These are phyloP conservation scores for Lanmaoa pseudosensibilis DNA, from an alignment of 768 basidiomycete species.

Conservation along the genomic window DNA sequence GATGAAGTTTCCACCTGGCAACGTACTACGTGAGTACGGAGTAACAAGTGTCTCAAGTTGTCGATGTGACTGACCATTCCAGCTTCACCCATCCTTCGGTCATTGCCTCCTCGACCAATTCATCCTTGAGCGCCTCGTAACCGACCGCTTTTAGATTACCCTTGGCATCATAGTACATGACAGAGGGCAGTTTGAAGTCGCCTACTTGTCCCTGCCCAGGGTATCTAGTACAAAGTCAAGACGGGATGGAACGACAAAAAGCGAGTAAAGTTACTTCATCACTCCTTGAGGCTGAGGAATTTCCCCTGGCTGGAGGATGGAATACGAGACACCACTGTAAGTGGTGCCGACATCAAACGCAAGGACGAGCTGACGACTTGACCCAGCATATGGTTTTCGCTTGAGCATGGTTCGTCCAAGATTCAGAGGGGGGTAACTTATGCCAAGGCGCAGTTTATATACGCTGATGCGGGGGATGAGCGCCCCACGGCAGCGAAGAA, in stretches of 20 bases:
- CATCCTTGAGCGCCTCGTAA: slow-evolving; percentile 41
- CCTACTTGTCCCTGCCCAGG: slow-evolving; percentile 41
- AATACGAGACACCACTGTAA: slow-evolving; percentile 36
- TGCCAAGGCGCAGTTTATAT: slow-evolving; percentile 5
- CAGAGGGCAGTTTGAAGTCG: slow-evolving; percentile 45
- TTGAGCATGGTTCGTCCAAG: slow-evolving; percentile 22
- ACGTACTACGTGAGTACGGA: not conserved
- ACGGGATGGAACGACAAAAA: not conserved
- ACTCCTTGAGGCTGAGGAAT: slow-evolving; percentile 27
- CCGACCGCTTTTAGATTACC: slow-evolving; percentile 41
- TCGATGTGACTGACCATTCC: slow-evolving; percentile 38
- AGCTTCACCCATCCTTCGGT: slow-evolving; percentile 43
- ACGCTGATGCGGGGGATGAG: not conserved
- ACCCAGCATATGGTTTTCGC: slow-evolving; percentile 36
- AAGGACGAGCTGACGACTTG: slow-evolving; percentile 33
- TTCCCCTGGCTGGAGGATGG: slow-evolving; percentile 38
- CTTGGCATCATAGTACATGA: slow-evolving; percentile 43
- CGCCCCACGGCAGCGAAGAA: not conserved
- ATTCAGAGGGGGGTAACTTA: not conserved
- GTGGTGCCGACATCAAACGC: slow-evolving; percentile 42
- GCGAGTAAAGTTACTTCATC: slow-evolving; percentile 1
- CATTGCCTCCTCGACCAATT: slow-evolving; percentile 35
- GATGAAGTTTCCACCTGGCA: slow-evolving; percentile 39
- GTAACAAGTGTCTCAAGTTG: not conserved
- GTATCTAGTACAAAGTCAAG: slow-evolving; percentile 22